Evolutionary conservation across 495 filamentous ascomycete species (phyloP).

Genomic region (Cercophora samala): DNA sequence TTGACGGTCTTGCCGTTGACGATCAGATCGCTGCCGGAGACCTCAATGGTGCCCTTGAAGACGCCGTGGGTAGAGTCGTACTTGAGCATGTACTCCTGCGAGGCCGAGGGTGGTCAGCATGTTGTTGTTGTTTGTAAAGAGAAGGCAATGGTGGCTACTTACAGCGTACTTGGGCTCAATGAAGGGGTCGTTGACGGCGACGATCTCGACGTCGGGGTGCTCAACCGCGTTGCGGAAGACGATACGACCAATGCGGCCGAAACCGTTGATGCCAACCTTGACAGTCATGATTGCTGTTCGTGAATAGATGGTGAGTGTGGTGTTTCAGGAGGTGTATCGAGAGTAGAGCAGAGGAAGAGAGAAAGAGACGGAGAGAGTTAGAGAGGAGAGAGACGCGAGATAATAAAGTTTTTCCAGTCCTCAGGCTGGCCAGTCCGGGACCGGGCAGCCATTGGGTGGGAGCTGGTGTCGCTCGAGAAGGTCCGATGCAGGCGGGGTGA

Average conservation of each 20-base stretch:
- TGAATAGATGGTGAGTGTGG: conserved; percentile 11
- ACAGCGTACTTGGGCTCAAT: conserved; percentile 98
- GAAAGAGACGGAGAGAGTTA: conserved; percentile 19
- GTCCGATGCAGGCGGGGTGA: conserved; percentile 7
- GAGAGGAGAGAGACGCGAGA: conserved; percentile 20
- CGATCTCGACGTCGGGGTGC: conserved; percentile 79
- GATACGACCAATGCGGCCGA: conserved; percentile 98
- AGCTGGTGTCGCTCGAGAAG: neutral
- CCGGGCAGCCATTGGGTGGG: conserved; percentile 13
- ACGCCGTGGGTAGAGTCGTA: conserved; percentile 95
- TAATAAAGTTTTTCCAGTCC: conserved; percentile 31
- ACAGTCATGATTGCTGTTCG: conserved; percentile 43
- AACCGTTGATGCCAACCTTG: conserved; percentile 97
- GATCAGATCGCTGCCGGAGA: conserved; percentile 69
- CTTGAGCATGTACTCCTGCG: conserved; percentile 96
- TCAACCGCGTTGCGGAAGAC: conserved; percentile 74
- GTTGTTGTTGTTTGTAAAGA: conserved; percentile 3
- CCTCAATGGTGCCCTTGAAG: conserved; percentile 87
- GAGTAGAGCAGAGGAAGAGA: conserved; percentile 16
- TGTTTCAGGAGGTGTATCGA: conserved; percentile 11
- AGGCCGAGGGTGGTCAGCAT: conserved; percentile 22
- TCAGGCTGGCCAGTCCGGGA: conserved; percentile 18
- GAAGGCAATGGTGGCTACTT: conserved; percentile 44
- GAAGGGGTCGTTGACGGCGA: conserved; percentile 99
- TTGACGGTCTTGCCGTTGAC: conserved; percentile 95